A percentile compares a stretch with the other conserved stretches of the same genome.
phyloP scores from a whole-genome alignment of 352 stramenopile species.

The Pythium plurisporium region DNA sequence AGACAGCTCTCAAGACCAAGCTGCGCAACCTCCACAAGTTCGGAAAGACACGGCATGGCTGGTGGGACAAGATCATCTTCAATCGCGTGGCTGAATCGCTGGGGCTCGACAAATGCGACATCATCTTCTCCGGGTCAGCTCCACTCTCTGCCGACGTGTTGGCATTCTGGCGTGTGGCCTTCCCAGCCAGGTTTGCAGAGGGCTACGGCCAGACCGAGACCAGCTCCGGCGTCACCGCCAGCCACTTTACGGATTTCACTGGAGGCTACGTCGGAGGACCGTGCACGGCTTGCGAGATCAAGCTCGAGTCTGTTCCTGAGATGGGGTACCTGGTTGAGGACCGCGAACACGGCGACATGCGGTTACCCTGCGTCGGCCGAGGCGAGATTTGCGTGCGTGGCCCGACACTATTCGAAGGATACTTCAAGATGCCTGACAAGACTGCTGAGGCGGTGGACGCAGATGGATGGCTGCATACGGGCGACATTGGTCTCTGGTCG shows the following conservation, averaged over 20 bases:
- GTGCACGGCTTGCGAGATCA: constrained; percentile 44
- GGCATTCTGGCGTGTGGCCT: constrained; percentile 92
- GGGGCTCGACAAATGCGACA: constrained; percentile 84
- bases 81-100: constrained; percentile 90
- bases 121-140: constrained; percentile 94
- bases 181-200: constrained; percentile 89
- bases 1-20: constrained; percentile 40
- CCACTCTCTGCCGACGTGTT: constrained; percentile 91
- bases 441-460: constrained; percentile 88
- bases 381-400: constrained; percentile 86
- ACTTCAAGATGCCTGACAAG: constrained; percentile 93
- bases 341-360: constrained; percentile 95
- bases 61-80: constrained; percentile 96
- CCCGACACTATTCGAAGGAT: constrained; percentile 84
- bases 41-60: constrained; percentile 38
- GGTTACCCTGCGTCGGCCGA: constrained; percentile 81
- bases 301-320: constrained; percentile 80
- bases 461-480: constrained; percentile 96
- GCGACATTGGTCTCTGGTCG: constrained; percentile 95
- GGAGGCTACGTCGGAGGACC: constrained; percentile 92
- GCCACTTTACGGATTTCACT: constrained; percentile 30
- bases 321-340: constrained; percentile 92
- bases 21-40: constrained; percentile 20
- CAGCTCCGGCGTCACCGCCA: constrained; percentile 55
- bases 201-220: constrained; percentile 95